A percentile compares a stretch with the other conserved stretches of the same genome.
Conservation (phyloP, 345 rosid genomes). For the Heritiera fomes region DNA sequence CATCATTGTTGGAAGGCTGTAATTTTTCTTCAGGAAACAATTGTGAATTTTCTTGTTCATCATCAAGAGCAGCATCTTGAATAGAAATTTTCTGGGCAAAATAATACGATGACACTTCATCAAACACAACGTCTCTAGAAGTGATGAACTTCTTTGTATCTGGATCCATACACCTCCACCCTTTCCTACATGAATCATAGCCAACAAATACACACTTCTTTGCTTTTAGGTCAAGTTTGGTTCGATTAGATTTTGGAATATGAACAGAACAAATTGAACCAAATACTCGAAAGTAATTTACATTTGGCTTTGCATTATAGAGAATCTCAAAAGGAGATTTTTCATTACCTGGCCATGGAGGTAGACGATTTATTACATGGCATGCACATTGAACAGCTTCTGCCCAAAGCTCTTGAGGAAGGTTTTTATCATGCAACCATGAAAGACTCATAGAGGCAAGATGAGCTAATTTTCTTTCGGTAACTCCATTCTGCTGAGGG, state of each 20-base stretch:
- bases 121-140: slow-evolving; percentile 25
- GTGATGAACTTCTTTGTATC: not conserved
- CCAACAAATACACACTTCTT: slow-evolving; percentile 22
- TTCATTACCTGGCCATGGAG: slow-evolving; percentile 1
- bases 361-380: slow-evolving; percentile 14
- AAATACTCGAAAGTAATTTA: slow-evolving; percentile 19
- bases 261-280: slow-evolving; percentile 22
- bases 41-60: not conserved
- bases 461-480: slow-evolving; percentile 17
- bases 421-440: slow-evolving; percentile 16
- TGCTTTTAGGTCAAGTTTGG: slow-evolving; percentile 21
- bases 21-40: not conserved
- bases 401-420: slow-evolving; percentile 10
- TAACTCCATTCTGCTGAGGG: slow-evolving; percentile 7
- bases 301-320: slow-evolving; percentile 12
- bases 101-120: slow-evolving; percentile 22
- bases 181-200: slow-evolving; percentile 26
- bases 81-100: too few relatives aligned
- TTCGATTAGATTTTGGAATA: not conserved
- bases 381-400: slow-evolving; percentile 16
- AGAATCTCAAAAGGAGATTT: slow-evolving; percentile 1
- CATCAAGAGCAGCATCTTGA: not conserved
- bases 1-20: not conserved
- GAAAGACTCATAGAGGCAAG: not conserved
- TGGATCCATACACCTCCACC: slow-evolving; percentile 26